Evolutionary conservation across 1,284 basidiomycete genomes (phyloP), one percentile per base, ranked within the genome.

Genomic region (Chalciporus sp.): DNA sequence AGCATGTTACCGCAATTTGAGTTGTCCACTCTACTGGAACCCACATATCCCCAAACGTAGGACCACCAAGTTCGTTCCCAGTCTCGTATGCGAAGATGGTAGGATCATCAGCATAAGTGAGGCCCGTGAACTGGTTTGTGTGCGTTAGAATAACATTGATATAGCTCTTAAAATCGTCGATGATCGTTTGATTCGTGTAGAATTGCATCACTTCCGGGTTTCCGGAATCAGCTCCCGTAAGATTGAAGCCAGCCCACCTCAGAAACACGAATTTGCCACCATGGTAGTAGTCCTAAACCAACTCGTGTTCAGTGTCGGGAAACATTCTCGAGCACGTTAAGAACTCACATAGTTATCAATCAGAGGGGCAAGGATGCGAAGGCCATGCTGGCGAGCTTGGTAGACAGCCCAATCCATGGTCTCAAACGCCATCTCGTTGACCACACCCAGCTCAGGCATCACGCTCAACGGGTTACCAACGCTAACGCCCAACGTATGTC

Each of bases 21-120:
- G 61, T 59, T 20, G 70, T 72, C 72, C 73, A 73, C 14, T 59
- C 60, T 16, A 62, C 56, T 1, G 68, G 65, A 0, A 73, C 61
- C 33, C 65, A 63, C 37, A 63, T 63, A 14, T 61, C 52, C 1
- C 58, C 57, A 19, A 63, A 66, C 1, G 56, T 53, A 31, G 51
- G 61, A 14, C 52, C 63, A 8, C 66, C 59, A 11, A 74, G 65
- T 45, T 74, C 72, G 55, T 74, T 74, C 7, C 73, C 73, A 0
- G 71, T 69, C 45, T 74, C 73, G 61, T 71, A 72, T 1, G 62
- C 69, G n/a, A 69, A 51, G 40, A 69, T 69, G 1, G 63, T 67
- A 2, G 67, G 67, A 51, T 68, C 67, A 37, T 68, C 64, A 35
- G 66, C 66, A 19, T 66, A 56, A 3, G 65, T 62, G 26, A 69